A percentile compares a stretch with the other conserved stretches of the same genome.
phyloP scores from a whole-genome alignment of 1,139 yeast species.

The Insectozyma bohioensis region DNA sequence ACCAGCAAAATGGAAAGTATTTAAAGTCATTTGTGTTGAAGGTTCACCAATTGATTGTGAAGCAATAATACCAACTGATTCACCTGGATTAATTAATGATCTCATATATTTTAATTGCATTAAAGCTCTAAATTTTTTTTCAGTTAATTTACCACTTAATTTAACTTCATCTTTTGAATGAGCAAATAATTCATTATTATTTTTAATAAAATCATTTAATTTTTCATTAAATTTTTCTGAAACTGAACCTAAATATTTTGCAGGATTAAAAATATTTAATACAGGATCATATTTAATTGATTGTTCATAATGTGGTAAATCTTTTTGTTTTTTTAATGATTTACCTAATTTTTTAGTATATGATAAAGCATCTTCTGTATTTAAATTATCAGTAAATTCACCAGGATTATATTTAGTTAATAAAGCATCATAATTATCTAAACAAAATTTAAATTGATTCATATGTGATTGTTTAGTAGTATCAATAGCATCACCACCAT shows the following conservation, averaged over 20 bases:
- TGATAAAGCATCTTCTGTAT: constrained; percentile 75
- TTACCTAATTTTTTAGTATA: constrained; percentile 85
- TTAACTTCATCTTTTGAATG: constrained; percentile 46
- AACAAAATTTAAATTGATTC: constrained; percentile 91
- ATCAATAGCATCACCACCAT: constrained; percentile 97
- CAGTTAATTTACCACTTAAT: constrained; percentile 55
- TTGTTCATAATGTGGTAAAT: constrained; percentile 64
- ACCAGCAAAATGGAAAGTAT: constrained; percentile 99
- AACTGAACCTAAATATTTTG: constrained; percentile 88
- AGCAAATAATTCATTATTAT: constrained; percentile 55
- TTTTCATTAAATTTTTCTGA: constrained; percentile 86
- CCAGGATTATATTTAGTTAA: constrained; percentile 87
- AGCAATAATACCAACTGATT: constrained; percentile 97
- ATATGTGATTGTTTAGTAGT: constrained; percentile 93
- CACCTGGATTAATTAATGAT: constrained; percentile 93
- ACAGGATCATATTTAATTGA: constrained; percentile 82
- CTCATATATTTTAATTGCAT: constrained; percentile 99
- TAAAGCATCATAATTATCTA: constrained; percentile 85
- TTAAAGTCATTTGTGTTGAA: constrained; percentile 98
- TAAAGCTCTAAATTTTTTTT: constrained; percentile 89
- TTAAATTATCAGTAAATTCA: constrained; percentile 68
- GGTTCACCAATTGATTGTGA: constrained; percentile 99
- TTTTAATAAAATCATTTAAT: constrained; percentile 66
- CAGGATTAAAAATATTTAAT: constrained; percentile 79
- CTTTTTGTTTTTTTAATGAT: constrained; percentile 63